phyloP scores from a whole-genome alignment of 2,329 filamentous ascomycete genomes.

The Aspergillus versicolor region DNA sequence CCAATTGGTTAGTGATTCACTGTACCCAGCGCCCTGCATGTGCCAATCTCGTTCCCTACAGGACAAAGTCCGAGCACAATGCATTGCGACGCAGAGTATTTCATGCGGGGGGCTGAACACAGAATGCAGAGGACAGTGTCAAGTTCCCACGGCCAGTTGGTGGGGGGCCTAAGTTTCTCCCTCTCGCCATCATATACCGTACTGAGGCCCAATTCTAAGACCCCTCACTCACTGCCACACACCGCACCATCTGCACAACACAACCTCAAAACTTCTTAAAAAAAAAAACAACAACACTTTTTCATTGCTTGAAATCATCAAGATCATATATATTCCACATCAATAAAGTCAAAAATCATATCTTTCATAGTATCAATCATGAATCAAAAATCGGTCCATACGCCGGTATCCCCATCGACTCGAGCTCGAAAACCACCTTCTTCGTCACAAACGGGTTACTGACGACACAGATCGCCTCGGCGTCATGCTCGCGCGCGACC shows the following conservation, averaged over 20 bases:
- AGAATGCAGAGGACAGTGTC: too few relatives aligned
- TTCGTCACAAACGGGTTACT: slow-evolving; percentile 68
- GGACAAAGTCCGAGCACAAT: too few relatives aligned
- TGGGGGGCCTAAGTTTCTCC: too few relatives aligned
- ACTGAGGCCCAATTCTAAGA: too few relatives aligned
- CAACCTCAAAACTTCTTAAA: not conserved
- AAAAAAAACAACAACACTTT: not conserved
- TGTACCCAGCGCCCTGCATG: too few relatives aligned
- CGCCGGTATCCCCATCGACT: slow-evolving; percentile 64
- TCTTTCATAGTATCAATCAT: slow-evolving; percentile 31
- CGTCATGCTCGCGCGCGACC: slow-evolving; percentile 46
- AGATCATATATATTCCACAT: not conserved
- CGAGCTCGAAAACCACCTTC: slow-evolving; percentile 67
- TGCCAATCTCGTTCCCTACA: too few relatives aligned
- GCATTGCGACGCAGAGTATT: too few relatives aligned
- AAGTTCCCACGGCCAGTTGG: too few relatives aligned
- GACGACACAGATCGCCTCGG: slow-evolving; percentile 72
- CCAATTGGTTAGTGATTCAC: too few relatives aligned
- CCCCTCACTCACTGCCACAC: not conserved
- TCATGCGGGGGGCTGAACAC: too few relatives aligned
- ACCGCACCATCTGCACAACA: not conserved
- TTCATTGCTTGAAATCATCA: not conserved
- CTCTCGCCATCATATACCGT: too few relatives aligned
- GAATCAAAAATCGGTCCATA: slow-evolving; percentile 76
- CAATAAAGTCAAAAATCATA: not conserved